Percentiles rank a stretch among this genome's conserved stretches.
Conservation (phyloP, 257 asterid species). For the Oldenlandia corymbosa region DNA sequence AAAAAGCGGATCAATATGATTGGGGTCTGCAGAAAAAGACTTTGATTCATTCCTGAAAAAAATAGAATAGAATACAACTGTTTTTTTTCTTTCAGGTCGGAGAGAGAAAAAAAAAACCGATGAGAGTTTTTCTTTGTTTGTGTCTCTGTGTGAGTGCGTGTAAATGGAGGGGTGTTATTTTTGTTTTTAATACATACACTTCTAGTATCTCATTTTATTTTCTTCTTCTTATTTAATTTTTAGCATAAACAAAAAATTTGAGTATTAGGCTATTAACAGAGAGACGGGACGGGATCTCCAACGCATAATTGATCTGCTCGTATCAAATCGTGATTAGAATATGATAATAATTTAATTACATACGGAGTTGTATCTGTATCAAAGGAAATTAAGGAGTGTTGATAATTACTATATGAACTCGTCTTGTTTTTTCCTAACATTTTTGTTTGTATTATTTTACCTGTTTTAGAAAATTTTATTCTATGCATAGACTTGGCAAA, state of each 20-base stretch:
- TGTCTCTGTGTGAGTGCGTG: constrained; percentile 1
- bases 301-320: too few species aligned
- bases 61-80: constrained; percentile 13
- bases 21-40: constrained; percentile 23
- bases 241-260: too few species aligned
- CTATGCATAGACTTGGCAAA: constrained; percentile 28
- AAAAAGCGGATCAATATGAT: constrained; percentile 49
- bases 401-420: too few species aligned
- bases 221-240: background rate
- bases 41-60: constrained; percentile 18
- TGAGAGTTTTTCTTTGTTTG: background rate
- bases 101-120: background rate
- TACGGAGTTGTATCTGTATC: too few species aligned
- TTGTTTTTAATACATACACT: constrained; percentile 14
- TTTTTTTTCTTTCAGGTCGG: background rate
- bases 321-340: too few species aligned
- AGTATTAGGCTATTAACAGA: too few species aligned
- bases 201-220: background rate
- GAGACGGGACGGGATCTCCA: too few species aligned
- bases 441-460: too few species aligned
- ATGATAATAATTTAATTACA: too few species aligned
- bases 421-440: too few species aligned
- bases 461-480: too few species aligned
- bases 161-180: constrained; percentile 14
- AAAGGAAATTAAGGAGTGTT: too few species aligned